Conservation (phyloP, 2,329 filamentous ascomycete species). For the Helotiales sp. region DNA sequence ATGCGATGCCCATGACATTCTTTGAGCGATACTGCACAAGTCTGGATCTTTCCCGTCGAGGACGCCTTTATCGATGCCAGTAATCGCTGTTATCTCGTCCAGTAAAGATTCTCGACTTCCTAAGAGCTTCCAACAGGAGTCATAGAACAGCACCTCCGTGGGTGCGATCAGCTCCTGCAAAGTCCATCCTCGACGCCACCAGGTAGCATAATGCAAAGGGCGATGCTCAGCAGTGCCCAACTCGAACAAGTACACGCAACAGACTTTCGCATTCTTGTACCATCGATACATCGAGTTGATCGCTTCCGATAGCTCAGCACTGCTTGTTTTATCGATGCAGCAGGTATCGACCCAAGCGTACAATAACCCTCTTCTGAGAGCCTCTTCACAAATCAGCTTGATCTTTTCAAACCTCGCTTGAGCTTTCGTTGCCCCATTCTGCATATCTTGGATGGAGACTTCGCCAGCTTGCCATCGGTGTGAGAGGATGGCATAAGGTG, state of each 20-base stretch:
- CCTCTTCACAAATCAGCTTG: background rate
- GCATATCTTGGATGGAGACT: slow-evolving; percentile 31
- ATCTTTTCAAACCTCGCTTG: background rate
- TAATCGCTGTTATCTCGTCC: slow-evolving; percentile 5
- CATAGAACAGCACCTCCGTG: slow-evolving; percentile 14
- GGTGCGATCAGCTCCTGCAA: slow-evolving; percentile 12
- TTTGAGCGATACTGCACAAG: slow-evolving; percentile 32
- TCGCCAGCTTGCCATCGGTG: slow-evolving; percentile 36
- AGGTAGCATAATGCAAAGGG: background rate
- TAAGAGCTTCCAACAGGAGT: slow-evolving; percentile 13
- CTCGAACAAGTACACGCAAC: slow-evolving; percentile 22
- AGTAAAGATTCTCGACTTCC: slow-evolving; percentile 13
- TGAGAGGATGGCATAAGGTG: slow-evolving; percentile 36
- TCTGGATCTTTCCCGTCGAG: slow-evolving; percentile 11
- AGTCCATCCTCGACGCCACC: slow-evolving; percentile 12
- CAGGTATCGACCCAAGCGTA: slow-evolving; percentile 20
- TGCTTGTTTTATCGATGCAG: slow-evolving; percentile 29
- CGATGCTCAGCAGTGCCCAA: background rate
- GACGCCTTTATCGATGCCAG: slow-evolving; percentile 21
- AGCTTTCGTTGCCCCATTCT: slow-evolving; percentile 24
- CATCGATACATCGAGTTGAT: slow-evolving; percentile 26
- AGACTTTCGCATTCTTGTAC: slow-evolving; percentile 20
- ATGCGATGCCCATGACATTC: slow-evolving; percentile 40
- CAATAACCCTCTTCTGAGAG: background rate
- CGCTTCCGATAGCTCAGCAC: slow-evolving; percentile 24